Evolutionary conservation across 129 eudicot genomes (phyloP), one percentile per base, ranked within the genome.

Genomic region (Silybum marianum): DNA sequence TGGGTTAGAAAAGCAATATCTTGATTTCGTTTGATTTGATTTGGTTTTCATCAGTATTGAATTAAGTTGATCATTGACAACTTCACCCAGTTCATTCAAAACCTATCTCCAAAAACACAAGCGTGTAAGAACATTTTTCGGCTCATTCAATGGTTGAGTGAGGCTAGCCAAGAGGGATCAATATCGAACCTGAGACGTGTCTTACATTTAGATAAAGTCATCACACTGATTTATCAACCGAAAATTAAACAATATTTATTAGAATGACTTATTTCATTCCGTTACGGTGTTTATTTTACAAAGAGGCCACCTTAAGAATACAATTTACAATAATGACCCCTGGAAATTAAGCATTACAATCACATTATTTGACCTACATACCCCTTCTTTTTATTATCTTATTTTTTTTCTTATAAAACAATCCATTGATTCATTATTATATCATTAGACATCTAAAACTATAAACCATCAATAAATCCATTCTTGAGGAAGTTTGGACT

Each of bases 401-500:
- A 51, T 66, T 78, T 1, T 22, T 69, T n/a, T 72, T 58, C 72
- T 54, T 36, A 39, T 60, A 22, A 77, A 77, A 21, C 70, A 77
- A 71, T 42, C 72, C 85, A 74, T 67, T 71, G 30, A 6, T 38
- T 38, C 63, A 58, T 75, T 36, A 51, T 39, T 62, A 26, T 34
- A 58, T n/a, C 32, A 22, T 23, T 2, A 32, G 58, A 23, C 39
- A 80, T 46, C 62, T 32, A 39, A 36, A 23, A 72, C 25, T 21
- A 34, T 72, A 69, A 14, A 24, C 60, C n/a, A 69, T 86, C 85
- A 89, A 34, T 89, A 89, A 74, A 86, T 89, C 92, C 92, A 89
- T 84, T 89, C 92, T 67, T 86, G 88, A 9, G 92, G 92, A 16
- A 89, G 86, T 72, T 84, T 82, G 7, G 86, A 13, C 73, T 78